Conservation (phyloP, 2,329 filamentous ascomycete genomes). For the Scopulariopsis brevicaulis region DNA sequence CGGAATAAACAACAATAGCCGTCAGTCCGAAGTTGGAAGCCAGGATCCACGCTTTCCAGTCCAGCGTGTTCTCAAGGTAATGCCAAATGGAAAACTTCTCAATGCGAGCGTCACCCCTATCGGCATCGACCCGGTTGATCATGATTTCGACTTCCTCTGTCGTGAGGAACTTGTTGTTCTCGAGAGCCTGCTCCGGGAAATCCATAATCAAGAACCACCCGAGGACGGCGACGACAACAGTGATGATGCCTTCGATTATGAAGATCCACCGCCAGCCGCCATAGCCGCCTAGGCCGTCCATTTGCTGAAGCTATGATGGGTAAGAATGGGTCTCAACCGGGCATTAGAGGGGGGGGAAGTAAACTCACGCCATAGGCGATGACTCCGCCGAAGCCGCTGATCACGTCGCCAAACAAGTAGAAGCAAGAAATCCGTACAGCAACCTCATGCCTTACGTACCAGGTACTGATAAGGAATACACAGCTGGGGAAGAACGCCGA, state of each 20-base stretch:
- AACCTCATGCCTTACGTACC: conserved; percentile 34
- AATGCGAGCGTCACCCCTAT: conserved; percentile 43
- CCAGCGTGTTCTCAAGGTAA: conserved; percentile 33
- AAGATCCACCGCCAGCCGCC: conserved; percentile 60
- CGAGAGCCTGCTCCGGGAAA: conserved; percentile 46
- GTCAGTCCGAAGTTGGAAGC: conserved; percentile 50
- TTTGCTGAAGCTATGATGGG: conserved; percentile 40
- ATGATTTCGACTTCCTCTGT: conserved; percentile 37
- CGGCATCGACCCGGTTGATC: conserved; percentile 39
- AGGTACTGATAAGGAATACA: conserved; percentile 62
- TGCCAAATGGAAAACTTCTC: conserved; percentile 36
- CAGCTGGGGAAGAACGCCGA: conserved; percentile 60
- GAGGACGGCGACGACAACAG: conserved; percentile 35
- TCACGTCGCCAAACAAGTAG: conserved; percentile 56
- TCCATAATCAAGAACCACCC: conserved; percentile 50
- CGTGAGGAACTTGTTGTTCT: conserved; percentile 40
- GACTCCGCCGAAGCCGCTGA: conserved; percentile 55
- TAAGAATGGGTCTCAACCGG: not conserved
- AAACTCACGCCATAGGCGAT: conserved; percentile 53
- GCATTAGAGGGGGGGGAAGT: too few species aligned
- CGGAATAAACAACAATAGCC: conserved; percentile 62
- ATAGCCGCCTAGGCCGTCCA: conserved; percentile 42
- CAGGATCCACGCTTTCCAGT: conserved; percentile 52
- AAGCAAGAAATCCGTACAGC: conserved; percentile 59
- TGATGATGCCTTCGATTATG: conserved; percentile 41